Percentiles rank a stretch among this genome's conserved stretches.
Evolutionary conservation across 306 rosid species (phyloP).

Genomic region (Ochetophila trinervis): DNA sequence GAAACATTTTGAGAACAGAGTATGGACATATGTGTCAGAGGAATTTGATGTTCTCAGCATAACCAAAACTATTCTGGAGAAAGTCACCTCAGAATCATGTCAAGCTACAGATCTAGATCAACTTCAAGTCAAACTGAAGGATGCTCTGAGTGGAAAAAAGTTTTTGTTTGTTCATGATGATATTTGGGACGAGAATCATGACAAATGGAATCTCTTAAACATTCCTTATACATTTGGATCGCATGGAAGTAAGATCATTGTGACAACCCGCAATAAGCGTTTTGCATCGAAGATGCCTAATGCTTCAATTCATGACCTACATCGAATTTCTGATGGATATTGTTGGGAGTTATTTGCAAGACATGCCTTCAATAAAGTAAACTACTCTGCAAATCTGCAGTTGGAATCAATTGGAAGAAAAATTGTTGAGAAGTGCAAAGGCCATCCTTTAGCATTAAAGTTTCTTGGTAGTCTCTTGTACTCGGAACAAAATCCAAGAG

Average conservation of each 20-base stretch:
- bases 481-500: neutral
- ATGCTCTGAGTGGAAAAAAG: neutral
- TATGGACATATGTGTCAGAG: too few relatives aligned
- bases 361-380: neutral
- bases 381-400: neutral
- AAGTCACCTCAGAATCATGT: neutral
- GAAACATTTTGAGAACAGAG: neutral
- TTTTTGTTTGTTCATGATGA: slow-evolving; percentile 15
- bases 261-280: slow-evolving; percentile 13
- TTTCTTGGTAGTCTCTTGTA: neutral
- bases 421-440: slow-evolving; percentile 13
- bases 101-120: neutral
- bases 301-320: neutral
- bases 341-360: slow-evolving; percentile 15
- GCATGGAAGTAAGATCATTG: slow-evolving; percentile 1
- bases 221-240: slow-evolving; percentile 2
- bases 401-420: slow-evolving; percentile 14
- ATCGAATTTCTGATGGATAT: neutral
- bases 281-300: neutral
- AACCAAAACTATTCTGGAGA: neutral
- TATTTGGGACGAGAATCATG: slow-evolving; percentile 12
- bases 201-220: neutral
- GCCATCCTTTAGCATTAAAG: slow-evolving; percentile 12
- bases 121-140: slow-evolving; percentile 3
- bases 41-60: neutral